Conservation (phyloP, 805 yeast species). For the Saturnispora besseyi region DNA sequence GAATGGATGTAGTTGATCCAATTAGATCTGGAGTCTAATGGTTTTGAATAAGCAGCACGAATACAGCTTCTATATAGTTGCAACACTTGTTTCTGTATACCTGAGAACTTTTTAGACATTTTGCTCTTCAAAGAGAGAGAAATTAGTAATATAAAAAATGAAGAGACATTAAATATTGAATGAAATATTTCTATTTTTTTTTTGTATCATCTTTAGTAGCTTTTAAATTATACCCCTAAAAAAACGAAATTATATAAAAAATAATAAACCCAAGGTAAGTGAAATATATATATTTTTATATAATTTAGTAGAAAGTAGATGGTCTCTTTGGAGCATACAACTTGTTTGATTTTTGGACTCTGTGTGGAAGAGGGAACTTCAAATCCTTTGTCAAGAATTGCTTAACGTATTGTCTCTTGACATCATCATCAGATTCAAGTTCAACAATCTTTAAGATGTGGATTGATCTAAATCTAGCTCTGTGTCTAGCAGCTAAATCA, state of each 20-base stretch:
- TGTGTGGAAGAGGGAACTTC: conserved; percentile 99
- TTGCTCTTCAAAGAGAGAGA: background rate
- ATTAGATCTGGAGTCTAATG: conserved; percentile 28
- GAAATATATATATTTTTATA: conserved; percentile 4
- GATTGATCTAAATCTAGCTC: conserved; percentile 99
- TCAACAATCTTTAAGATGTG: conserved; percentile 99
- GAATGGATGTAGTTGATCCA: conserved; percentile 28
- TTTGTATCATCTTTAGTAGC: conserved; percentile 1
- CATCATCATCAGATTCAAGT: conserved; percentile 94
- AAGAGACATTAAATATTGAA: no score
- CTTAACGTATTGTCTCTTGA: conserved; percentile 98
- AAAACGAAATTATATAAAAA: background rate
- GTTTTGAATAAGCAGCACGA: conserved; percentile 38
- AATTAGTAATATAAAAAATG: no score
- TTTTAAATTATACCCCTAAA: background rate
- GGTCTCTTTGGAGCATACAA: conserved; percentile 91
- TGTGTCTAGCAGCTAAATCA: conserved; percentile 99
- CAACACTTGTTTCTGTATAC: conserved; percentile 45
- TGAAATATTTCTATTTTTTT: background rate
- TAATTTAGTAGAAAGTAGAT: conserved; percentile 83
- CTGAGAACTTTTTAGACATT: conserved; percentile 27
- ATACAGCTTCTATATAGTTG: conserved; percentile 40
- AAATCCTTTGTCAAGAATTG: conserved; percentile 93
- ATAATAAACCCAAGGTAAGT: background rate
- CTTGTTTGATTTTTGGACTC: conserved; percentile 84